Conservation (phyloP, 148 eudicot species). For the Pharnaceum exiguum region DNA sequence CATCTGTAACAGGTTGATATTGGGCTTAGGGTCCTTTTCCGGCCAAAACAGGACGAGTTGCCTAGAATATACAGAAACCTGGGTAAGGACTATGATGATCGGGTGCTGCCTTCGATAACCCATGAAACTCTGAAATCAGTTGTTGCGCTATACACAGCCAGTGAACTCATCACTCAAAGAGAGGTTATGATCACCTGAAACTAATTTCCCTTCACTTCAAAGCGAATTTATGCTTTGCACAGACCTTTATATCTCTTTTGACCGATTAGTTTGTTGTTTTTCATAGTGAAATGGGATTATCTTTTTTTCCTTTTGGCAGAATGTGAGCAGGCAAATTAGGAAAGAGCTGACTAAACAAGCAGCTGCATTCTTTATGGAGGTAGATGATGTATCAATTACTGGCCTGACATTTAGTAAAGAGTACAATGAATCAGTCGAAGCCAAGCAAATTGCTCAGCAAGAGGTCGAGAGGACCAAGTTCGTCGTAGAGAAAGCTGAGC, state of each 20-base stretch:
- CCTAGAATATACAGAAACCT: conserved; percentile 76
- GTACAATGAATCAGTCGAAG: conserved; percentile 76
- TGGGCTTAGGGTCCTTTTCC: conserved; percentile 77
- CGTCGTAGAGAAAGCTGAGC: conserved; percentile 82
- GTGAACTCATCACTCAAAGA: conserved; percentile 83
- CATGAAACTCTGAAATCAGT: conserved; percentile 86
- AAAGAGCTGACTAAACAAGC: conserved; percentile 65
- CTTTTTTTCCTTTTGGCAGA: conserved; percentile 23
- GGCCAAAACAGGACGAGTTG: conserved; percentile 52
- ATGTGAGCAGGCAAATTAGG: conserved; percentile 68
- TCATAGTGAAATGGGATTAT: neutral
- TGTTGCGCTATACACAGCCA: conserved; percentile 84
- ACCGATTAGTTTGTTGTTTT: neutral
- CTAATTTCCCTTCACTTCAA: too few relatives aligned
- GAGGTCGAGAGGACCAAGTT: conserved; percentile 89
- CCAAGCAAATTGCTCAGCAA: conserved; percentile 84
- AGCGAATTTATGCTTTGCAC: too few relatives aligned
- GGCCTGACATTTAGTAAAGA: conserved; percentile 61
- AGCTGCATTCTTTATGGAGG: conserved; percentile 55
- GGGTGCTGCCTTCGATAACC: conserved; percentile 78
- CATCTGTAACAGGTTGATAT: conserved; percentile 49
- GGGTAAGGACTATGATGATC: conserved; percentile 70
- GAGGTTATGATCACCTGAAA: too few relatives aligned
- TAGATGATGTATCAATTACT: conserved; percentile 88
- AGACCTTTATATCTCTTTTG: too few relatives aligned